phyloP scores from a whole-genome alignment of 768 basidiomycete genomes.

The Suillus subluteus region DNA sequence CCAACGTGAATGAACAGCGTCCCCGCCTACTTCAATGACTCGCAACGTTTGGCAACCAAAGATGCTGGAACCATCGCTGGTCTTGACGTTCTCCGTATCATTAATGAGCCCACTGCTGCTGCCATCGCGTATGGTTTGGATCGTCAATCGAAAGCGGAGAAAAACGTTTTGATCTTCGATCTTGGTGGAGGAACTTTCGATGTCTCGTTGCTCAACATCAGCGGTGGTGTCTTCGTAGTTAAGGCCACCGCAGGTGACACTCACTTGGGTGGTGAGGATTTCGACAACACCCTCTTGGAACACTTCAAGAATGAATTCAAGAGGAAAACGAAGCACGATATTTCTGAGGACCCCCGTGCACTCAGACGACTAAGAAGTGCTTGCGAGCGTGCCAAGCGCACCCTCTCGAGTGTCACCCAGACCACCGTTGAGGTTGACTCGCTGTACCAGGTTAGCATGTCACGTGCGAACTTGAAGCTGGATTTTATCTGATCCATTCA shows the following conservation, averaged over 20 bases:
- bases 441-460: conserved; percentile 75
- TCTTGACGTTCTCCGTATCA: conserved; percentile 99
- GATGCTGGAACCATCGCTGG: conserved; percentile 98
- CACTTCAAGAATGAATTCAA: conserved; percentile 99
- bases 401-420: conserved; percentile 96
- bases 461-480: background rate
- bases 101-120: conserved; percentile 99
- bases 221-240: conserved; percentile 97
- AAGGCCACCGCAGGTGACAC: conserved; percentile 99
- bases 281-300: conserved; percentile 96
- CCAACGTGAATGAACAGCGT: conserved; percentile 51
- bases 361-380: conserved; percentile 94
- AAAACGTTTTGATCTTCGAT: conserved; percentile 99
- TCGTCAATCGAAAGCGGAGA: conserved; percentile 91
- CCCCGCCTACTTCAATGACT: conserved; percentile 99
- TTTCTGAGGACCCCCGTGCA: conserved; percentile 96
- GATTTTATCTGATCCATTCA: conserved; percentile 15
- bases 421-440: conserved; percentile 99
- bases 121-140: conserved; percentile 99
- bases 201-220: conserved; percentile 98
- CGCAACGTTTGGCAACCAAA: conserved; percentile 98
- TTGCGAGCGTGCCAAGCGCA: conserved; percentile 99
- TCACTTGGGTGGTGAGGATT: conserved; percentile 99
- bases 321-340: conserved; percentile 95
- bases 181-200: conserved; percentile 99